Conservation (phyloP, 805 yeast genomes). For the Starmera caribaea region DNA sequence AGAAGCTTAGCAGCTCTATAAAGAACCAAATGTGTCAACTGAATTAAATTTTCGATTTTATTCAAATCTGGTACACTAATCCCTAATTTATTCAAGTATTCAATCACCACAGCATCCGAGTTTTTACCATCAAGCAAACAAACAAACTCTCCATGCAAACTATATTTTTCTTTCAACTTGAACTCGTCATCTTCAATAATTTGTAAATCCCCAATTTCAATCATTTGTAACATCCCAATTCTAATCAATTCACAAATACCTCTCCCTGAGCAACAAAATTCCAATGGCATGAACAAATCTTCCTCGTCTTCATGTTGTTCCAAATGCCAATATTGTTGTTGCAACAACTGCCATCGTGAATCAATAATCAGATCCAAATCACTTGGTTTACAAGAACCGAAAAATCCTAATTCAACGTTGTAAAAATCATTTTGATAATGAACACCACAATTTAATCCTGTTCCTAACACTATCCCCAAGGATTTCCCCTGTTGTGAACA, state of each 20-base stretch:
- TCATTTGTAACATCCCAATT: constrained; percentile 27
- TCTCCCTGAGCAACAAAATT: constrained; percentile 45
- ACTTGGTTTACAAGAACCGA: constrained; percentile 34
- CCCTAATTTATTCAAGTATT: no score
- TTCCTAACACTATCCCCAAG: constrained; percentile 48
- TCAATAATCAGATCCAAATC: constrained; percentile 32
- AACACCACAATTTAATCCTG: constrained; percentile 52
- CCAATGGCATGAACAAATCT: constrained; percentile 42
- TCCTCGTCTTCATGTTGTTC: not conserved
- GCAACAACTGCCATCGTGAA: constrained; percentile 14
- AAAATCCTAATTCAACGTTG: constrained; percentile 48
- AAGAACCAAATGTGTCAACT: constrained; percentile 27
- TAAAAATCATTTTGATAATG: constrained; percentile 22
- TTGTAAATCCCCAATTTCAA: not conserved
- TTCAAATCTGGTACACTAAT: no score
- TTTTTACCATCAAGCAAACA: constrained; percentile 1
- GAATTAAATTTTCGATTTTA: no score
- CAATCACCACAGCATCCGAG: not conserved
- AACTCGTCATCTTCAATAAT: not conserved
- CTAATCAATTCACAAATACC: constrained; percentile 46
- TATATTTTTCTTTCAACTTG: not conserved
- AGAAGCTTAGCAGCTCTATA: constrained; percentile 22
- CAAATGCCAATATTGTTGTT: not conserved
- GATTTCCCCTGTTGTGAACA: no score
- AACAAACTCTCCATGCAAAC: constrained; percentile 9